A percentile compares a stretch with the other conserved stretches of the same genome.
phyloP scores from a whole-genome alignment of 208 protist genomes.

The Vickermania ingenoplastis region DNA sequence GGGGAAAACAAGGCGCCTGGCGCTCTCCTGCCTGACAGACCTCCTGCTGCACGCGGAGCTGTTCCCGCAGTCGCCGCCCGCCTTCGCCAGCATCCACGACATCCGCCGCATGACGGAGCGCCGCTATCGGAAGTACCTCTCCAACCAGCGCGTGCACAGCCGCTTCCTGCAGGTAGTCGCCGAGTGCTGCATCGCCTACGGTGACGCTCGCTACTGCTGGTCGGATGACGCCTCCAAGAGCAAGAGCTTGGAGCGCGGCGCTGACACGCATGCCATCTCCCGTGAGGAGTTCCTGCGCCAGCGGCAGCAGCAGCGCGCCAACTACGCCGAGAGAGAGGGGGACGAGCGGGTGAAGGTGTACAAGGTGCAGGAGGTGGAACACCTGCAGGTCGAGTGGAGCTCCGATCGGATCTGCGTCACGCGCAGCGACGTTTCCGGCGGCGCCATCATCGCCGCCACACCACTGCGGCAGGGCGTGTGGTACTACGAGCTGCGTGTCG shows the following conservation, averaged over 20 bases:
- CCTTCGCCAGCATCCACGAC: conserved; percentile 29
- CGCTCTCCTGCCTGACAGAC: conserved; percentile 65
- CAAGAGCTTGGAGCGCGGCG: conserved; percentile 6
- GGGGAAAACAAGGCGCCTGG: conserved; percentile 61
- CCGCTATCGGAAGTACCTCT: conserved; percentile 32
- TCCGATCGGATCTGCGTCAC: conserved; percentile 52
- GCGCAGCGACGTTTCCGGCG: conserved; percentile 33
- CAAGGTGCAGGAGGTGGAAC: conserved; percentile 39
- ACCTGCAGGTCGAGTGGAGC: conserved; percentile 63
- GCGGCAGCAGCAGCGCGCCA: conserved; percentile 47
- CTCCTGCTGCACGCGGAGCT: conserved; percentile 37
- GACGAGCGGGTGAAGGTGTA: conserved; percentile 53
- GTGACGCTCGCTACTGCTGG: conserved; percentile 56
- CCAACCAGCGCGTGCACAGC: conserved; percentile 27
- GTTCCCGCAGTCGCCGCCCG: conserved; percentile 21
- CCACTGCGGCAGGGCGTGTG: conserved; percentile 60
- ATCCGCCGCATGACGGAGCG: conserved; percentile 67
- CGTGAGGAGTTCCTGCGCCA: conserved; percentile 37
- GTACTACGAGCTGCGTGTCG: conserved; percentile 86
- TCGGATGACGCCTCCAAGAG: background rate
- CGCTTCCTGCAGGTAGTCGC: conserved; percentile 68
- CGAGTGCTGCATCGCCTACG: conserved; percentile 62
- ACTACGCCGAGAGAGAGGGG: conserved; percentile 44
- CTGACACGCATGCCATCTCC: no score
- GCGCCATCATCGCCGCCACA: conserved; percentile 41